Conservation (phyloP, 495 filamentous ascomycete genomes). For the Neurospora sp. region DNA sequence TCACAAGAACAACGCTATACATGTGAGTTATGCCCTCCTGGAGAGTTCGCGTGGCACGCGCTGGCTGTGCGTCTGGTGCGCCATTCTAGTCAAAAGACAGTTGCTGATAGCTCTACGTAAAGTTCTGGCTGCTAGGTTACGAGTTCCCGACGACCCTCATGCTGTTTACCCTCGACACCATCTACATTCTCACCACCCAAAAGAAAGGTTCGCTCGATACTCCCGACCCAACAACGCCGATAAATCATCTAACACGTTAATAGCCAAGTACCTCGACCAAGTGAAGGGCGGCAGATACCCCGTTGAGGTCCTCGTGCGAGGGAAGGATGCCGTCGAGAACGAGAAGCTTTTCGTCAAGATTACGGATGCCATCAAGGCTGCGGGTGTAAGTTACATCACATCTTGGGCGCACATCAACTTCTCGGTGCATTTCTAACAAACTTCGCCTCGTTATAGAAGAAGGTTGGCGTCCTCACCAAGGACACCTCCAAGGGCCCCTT, state of each 20-base stretch:
- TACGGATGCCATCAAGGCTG: constrained; percentile 70
- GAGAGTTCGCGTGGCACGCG: neutral
- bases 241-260: constrained; percentile 14
- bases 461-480: constrained; percentile 77
- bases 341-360: constrained; percentile 77
- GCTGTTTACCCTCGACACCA: constrained; percentile 73
- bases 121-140: constrained; percentile 99
- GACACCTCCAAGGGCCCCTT: constrained; percentile 81
- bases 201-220: constrained; percentile 68
- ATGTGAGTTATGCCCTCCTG: constrained; percentile 50
- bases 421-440: constrained; percentile 4
- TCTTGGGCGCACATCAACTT: neutral
- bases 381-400: constrained; percentile 58
- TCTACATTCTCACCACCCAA: constrained; percentile 87
- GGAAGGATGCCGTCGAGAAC: constrained; percentile 85
- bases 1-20: constrained; percentile 90
- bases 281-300: constrained; percentile 86
- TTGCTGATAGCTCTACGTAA: constrained; percentile 15
- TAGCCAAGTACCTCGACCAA: constrained; percentile 87
- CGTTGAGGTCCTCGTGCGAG: constrained; percentile 77
- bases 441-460: constrained; percentile 48
- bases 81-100: neutral
- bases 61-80: neutral
- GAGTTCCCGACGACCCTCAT: constrained; percentile 95
- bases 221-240: neutral